Percentiles rank a stretch among this genome's conserved stretches.
These are phyloP conservation scores for Diaporthe humulicola DNA, from an alignment of 2,329 filamentous ascomycete species.

Conservation along the genomic window DNA sequence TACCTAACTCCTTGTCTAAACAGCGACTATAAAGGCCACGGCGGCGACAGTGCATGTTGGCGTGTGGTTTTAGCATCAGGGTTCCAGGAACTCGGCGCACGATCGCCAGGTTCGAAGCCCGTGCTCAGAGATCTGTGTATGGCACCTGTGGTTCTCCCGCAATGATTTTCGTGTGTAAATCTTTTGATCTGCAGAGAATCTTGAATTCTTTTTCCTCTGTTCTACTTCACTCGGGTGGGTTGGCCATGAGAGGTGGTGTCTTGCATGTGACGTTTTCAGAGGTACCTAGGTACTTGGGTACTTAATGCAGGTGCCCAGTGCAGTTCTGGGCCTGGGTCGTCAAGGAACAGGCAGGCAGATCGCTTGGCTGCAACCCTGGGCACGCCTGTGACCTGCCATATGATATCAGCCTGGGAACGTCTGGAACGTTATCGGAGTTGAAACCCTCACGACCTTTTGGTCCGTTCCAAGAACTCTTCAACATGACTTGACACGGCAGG, in stretches of 20 bases:
- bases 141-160: background rate
- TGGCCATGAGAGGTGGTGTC: background rate
- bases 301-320: background rate
- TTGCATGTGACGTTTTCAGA: constrained; percentile 24
- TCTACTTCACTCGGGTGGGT: no score
- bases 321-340: background rate
- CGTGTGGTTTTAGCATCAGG: background rate
- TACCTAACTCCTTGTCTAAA: background rate
- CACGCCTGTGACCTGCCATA: constrained; percentile 22
- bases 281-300: background rate
- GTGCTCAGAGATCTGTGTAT: background rate
- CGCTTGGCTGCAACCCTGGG: constrained; percentile 27
- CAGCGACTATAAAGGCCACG: background rate
- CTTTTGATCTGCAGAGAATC: background rate
- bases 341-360: background rate
- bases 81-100: background rate
- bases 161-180: background rate
- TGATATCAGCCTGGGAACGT: constrained; percentile 27
- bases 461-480: constrained; percentile 8
- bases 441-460: constrained; percentile 18
- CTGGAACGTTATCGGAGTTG: constrained; percentile 26
- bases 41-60: no score
- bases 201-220: background rate
- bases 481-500: constrained; percentile 35
- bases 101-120: no score